Evolutionary conservation across 345 rosid genomes (phyloP), one percentile per base, ranked within the genome.

Genomic region (Eucalyptus sp.): DNA sequence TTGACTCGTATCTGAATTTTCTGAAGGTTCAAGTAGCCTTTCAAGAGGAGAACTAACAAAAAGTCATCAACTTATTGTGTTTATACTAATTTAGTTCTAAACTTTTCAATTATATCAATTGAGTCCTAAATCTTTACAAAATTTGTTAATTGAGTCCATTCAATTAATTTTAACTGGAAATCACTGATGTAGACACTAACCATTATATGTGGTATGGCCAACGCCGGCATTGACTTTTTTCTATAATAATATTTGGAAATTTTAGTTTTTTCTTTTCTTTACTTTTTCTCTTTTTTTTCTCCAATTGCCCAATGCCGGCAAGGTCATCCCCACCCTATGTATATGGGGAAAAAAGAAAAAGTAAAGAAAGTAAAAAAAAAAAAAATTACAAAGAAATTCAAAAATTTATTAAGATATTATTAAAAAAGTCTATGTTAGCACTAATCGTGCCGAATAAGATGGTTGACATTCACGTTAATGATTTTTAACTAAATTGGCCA

Each of bases 1-100:
- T 89, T 50, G 95, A 94, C 86, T 54, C 91, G 37, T 93, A 93
- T 87, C 92, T 93, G 50, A 94, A 94, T 88, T 90, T 56, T 52
- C 89, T 91, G 6, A 89, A 91, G 62, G 96, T 93, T 48, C 95
- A 93, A 90, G 86, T 76, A 56, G 92, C 94, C 86, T 88, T 93
- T 37, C 62, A 24, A 56, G 29, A 56, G 29, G 62, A 56, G 29
- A 56, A 56, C 10, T 8, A 56, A 20, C 1, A 2, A 56, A 54
- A 56, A 10, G 13, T 24, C 62, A 22, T 56, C 1, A 56, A 95
- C 94, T 33, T 93, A 94, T 91, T 88, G 25, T 24, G 3, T 4
- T 37, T 92, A 92, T 56, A 92, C 20, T 93, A 3, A 2, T 88
- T 93, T n/a, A 95, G 92, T 91, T 92, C 91, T 17, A 91, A 89